Conservation (phyloP, 192 early-diverging fungal species). For the Gamsiella multidivaricata region DNA sequence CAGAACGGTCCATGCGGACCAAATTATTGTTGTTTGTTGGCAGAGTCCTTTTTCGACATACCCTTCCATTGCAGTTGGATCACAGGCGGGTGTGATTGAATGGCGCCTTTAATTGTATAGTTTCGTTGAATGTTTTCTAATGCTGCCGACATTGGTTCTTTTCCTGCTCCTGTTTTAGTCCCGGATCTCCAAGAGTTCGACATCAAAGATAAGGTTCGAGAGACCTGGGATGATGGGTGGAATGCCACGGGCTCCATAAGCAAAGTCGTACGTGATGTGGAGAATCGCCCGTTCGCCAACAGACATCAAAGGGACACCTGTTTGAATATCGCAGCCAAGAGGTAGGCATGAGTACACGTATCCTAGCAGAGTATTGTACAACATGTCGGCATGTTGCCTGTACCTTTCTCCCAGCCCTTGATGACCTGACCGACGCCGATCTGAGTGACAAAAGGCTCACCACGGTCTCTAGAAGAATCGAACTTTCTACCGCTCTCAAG, state of each 20-base stretch:
- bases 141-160: too few species aligned
- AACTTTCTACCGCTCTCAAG: conserved; percentile 82
- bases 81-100: too few species aligned
- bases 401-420: conserved; percentile 70
- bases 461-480: conserved; percentile 89
- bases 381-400: too few species aligned
- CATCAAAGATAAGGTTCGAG: conserved; percentile 86
- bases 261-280: conserved; percentile 84
- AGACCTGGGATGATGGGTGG: conserved; percentile 85
- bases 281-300: conserved; percentile 89
- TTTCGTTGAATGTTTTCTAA: too few species aligned
- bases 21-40: too few species aligned
- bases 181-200: conserved; percentile 74
- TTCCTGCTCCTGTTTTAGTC: conserved; percentile 11
- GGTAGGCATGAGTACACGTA: neutral
- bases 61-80: too few species aligned
- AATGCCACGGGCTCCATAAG: conserved; percentile 82
- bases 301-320: conserved; percentile 95
- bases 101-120: too few species aligned
- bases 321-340: neutral
- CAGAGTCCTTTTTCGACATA: too few species aligned
- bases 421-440: conserved; percentile 97
- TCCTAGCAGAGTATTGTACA: neutral
- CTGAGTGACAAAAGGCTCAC: conserved; percentile 83
- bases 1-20: too few species aligned